Evolutionary conservation across 352 stramenopile genomes (phyloP).

Genomic region (Phytophthora sansomeana): DNA sequence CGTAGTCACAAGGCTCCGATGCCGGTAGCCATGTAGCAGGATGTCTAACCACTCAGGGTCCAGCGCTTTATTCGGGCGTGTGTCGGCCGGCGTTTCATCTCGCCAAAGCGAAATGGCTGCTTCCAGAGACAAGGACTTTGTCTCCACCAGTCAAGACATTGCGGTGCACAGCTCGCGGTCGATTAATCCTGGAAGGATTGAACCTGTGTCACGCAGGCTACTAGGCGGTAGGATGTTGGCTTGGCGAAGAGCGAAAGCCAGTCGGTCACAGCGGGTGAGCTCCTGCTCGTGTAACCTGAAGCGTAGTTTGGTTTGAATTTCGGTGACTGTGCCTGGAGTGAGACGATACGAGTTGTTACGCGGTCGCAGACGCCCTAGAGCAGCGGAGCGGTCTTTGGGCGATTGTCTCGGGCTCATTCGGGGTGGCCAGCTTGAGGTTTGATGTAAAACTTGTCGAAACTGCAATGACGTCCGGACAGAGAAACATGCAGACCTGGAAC

Average conservation of each 20-base stretch:
- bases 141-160: neutral
- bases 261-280: slow-evolving; percentile 7
- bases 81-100: neutral
- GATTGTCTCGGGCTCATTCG: too few species aligned
- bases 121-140: neutral
- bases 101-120: slow-evolving; percentile 1
- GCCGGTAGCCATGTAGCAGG: slow-evolving; percentile 2
- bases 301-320: neutral
- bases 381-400: neutral
- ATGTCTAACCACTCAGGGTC: slow-evolving; percentile 7
- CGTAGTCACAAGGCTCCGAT: neutral
- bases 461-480: neutral
- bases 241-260: neutral
- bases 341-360: neutral
- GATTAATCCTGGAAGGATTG: too few species aligned
- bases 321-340: neutral
- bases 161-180: neutral
- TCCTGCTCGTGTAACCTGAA: slow-evolving; percentile 3
- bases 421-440: too few species aligned
- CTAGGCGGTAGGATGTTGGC: neutral
- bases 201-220: too few species aligned
- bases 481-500: neutral
- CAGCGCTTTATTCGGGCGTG: slow-evolving; percentile 5
- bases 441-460: neutral
- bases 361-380: neutral